phyloP scores from a whole-genome alignment of 2,329 filamentous ascomycete species.

The Alternaria arbusti region DNA sequence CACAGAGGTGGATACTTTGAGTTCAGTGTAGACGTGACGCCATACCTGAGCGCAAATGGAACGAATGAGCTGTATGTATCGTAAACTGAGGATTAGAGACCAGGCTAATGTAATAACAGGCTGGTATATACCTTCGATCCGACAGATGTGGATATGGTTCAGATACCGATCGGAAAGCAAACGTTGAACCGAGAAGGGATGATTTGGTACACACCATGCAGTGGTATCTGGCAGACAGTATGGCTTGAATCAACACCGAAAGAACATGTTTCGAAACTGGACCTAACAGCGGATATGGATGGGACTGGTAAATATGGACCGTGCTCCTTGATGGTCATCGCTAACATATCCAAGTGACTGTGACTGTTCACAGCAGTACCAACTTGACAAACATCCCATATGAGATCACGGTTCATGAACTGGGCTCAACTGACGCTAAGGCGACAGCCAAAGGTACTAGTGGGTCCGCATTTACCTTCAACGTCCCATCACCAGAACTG shows the following conservation, averaged over 20 bases:
- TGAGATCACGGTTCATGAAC: slow-evolving; percentile 49
- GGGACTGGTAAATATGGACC: slow-evolving; percentile 32
- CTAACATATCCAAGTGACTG: slow-evolving; percentile 55
- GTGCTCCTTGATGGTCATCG: neutral
- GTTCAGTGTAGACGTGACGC: slow-evolving; percentile 66
- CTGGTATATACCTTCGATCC: slow-evolving; percentile 72
- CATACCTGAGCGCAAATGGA: slow-evolving; percentile 49
- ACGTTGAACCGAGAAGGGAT: slow-evolving; percentile 59
- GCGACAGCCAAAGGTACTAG: slow-evolving; percentile 55
- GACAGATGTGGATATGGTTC: slow-evolving; percentile 62
- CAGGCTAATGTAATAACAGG: slow-evolving; percentile 42
- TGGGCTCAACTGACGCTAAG: slow-evolving; percentile 48
- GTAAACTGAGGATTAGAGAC: neutral
- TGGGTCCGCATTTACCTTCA: slow-evolving; percentile 62
- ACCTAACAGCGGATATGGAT: slow-evolving; percentile 59
- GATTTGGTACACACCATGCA: slow-evolving; percentile 76
- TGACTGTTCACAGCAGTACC: slow-evolving; percentile 60
- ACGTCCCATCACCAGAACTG: slow-evolving; percentile 60
- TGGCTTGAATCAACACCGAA: slow-evolving; percentile 71
- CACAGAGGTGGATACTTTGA: slow-evolving; percentile 68
- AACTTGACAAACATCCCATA: slow-evolving; percentile 45
- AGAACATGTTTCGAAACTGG: slow-evolving; percentile 64
- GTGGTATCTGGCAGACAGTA: slow-evolving; percentile 76
- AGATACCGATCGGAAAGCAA: slow-evolving; percentile 73
- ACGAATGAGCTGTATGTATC: slow-evolving; percentile 62